Evolutionary conservation across 2,329 filamentous ascomycete genomes (phyloP), one percentile per base, ranked within the genome.

Genomic region (Talaromyces islandicus): DNA sequence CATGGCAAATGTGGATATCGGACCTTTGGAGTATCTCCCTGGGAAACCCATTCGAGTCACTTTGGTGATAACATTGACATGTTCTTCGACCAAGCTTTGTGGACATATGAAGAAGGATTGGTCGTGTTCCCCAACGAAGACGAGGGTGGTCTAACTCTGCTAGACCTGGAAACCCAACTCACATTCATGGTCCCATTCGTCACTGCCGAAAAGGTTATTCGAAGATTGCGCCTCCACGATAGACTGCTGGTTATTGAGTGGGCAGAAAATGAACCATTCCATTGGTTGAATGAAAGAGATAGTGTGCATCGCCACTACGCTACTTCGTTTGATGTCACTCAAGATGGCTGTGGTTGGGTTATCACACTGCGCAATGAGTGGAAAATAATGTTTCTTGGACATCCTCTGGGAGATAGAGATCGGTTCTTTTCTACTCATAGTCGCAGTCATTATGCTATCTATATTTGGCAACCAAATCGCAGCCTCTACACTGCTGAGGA

Each of bases 371-470:
- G 83, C 56, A 83, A 78, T 51, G 83, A 87, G 68, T 88, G 82
- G 82, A 83, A 83, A 66, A 81, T 86, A 41, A 81, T 85, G 70
- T 81, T 81, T 65, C 72, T 83, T 1, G 84, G 83, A 10, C 74
- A 86, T 54, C 79, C 83, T 1, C 67, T 85, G 7, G 82, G 80
- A 65, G 73, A 77, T n/a, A 73, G 77, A 43, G 83, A 86, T 67
- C 81, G 84, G n/a, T 86, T 87, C 76, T 85, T 84, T 71, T 87
- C 84, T 10, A 73, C 81, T 1, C 85, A 88, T 68, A 86, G 77
- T 54, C 67, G 76, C 14, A 83, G 77, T 0, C 84, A 88, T 68
- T 88, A 87, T 70, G 83, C 78, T 43, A 74, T 86, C 14, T 88
- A 87, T 69, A 76, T 83, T 29, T 87, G 84, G 84, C 83, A 86